Evolutionary conservation across 2,329 filamentous ascomycete species (phyloP), one percentile per base, ranked within the genome.

Genomic region (Paramyrothecium roridum): DNA sequence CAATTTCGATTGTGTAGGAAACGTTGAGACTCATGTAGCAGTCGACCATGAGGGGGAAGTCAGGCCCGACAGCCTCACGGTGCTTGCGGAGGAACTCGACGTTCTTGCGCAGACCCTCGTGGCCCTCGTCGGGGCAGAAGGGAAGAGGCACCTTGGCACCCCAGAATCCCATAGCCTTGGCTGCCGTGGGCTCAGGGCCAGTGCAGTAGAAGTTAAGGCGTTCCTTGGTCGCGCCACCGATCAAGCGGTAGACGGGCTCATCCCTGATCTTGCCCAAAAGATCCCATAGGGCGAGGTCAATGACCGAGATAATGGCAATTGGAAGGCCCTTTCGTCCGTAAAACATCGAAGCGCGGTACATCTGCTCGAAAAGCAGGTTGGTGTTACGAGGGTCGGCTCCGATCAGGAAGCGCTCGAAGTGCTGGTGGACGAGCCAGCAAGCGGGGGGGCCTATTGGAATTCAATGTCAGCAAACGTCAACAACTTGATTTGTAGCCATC

Each of bases 11-110:
- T 3, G 91, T 96, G 76, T 97, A 97, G 1, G 90, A 78, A 23
- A 97, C 93, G 66, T 93, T 96, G 67, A 97, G 79, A 63, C 89
- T 93, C 93, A 97, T 97, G 76, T 96, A 97, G 80, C 93, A 97
- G 76, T 97, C 93, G 6, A 97, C 93, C 80, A 96, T 93, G 62
- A 97, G 81, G 48, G 93, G 93, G 70, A 95, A 97, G 71, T 96
- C 90, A 0, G 91, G 90, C 0, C 93, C 93, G 47, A 97, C 88
- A 54, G 84, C 84, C 68, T 92, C 89, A 54, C 92, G 85, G 73
- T 96, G 91, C 73, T 90, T 88, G 63, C 88, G 85, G 51, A 97
- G 82, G 70, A 93, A 97, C 70, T 91, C 91, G 54, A 96, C 83
- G 70, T 97, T 97, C 80, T 96, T 96, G 70, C 84, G 83, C 65